phyloP scores from a whole-genome alignment of 2,329 filamentous ascomycete species.

The Arthrobotrys pseudoclavata region DNA sequence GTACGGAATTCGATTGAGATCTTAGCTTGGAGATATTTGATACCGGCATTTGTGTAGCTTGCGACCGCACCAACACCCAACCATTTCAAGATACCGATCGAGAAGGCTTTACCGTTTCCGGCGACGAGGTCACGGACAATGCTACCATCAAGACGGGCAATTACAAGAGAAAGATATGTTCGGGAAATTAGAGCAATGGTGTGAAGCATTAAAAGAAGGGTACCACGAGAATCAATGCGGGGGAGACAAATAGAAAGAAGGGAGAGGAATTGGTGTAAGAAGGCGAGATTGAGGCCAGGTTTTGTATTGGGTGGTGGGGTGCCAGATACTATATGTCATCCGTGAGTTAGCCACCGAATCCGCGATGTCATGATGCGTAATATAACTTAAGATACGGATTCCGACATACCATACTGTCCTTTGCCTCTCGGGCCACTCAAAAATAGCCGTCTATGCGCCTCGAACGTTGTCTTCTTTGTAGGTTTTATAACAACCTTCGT shows the following conservation, averaged over 20 bases:
- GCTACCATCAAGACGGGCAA: conserved; percentile 92
- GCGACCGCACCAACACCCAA: conserved; percentile 92
- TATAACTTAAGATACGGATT: conserved; percentile 71
- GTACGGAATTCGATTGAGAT: conserved; percentile 98
- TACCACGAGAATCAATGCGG: conserved; percentile 94
- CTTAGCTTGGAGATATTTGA: conserved; percentile 97
- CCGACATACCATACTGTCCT: conserved; percentile 66
- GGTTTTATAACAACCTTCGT: conserved; percentile 91
- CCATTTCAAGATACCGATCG: conserved; percentile 94
- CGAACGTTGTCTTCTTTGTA: conserved; percentile 93
- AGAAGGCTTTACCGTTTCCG: conserved; percentile 87
- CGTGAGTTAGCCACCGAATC: not conserved
- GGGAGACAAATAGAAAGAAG: conserved; percentile 98
- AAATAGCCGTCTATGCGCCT: conserved; percentile 93
- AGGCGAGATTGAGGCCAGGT: conserved; percentile 92
- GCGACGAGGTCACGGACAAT: conserved; percentile 97
- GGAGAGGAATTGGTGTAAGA: conserved; percentile 95
- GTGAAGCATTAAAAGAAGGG: conserved; percentile 88
- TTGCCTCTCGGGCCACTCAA: conserved; percentile 89
- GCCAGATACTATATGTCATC: conserved; percentile 67
- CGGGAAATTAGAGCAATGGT: conserved; percentile 88
- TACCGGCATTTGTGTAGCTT: conserved; percentile 95
- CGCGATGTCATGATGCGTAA: not conserved
- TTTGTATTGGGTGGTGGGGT: conserved; percentile 92
- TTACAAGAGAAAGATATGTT: conserved; percentile 92